Conservation (phyloP, 1,284 basidiomycete species). For the Gymnopus androsaceus region DNA sequence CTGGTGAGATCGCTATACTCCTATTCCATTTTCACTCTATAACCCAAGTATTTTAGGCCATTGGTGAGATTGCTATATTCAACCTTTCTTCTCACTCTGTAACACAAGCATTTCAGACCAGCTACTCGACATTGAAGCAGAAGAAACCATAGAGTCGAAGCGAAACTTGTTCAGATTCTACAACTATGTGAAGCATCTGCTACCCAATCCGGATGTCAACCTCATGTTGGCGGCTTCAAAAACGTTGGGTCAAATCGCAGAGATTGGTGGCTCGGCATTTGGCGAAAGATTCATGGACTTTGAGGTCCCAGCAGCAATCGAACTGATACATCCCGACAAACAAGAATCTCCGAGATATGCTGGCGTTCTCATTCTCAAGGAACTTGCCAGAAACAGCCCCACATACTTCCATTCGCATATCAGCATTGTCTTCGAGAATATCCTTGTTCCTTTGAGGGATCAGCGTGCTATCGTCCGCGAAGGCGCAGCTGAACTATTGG, state of each 20-base stretch:
- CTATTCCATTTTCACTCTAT: too few species aligned
- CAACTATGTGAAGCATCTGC: constrained; percentile 87
- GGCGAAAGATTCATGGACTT: constrained; percentile 87
- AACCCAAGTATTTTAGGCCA: too few species aligned
- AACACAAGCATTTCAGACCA: constrained; percentile 48
- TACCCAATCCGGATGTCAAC: constrained; percentile 82
- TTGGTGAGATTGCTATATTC: constrained; percentile 72
- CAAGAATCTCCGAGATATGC: constrained; percentile 80
- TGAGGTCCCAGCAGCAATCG: constrained; percentile 81
- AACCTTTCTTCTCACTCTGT: constrained; percentile 20
- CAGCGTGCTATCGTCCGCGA: constrained; percentile 84
- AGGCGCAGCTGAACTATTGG: constrained; percentile 87
- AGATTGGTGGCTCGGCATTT: constrained; percentile 78
- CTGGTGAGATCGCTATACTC: too few species aligned
- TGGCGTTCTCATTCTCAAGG: constrained; percentile 87
- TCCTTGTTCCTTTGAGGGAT: constrained; percentile 87
- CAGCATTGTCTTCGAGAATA: constrained; percentile 85
- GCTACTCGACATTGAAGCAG: constrained; percentile 69
- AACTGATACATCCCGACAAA: constrained; percentile 74
- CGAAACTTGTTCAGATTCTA: constrained; percentile 84
- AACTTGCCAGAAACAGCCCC: constrained; percentile 85
- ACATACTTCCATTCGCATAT: constrained; percentile 88
- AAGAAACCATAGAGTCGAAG: constrained; percentile 76
- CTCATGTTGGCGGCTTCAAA: constrained; percentile 90
- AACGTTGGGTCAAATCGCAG: constrained; percentile 80